Conservation (phyloP, 805 yeast species). For the Saturnispora kantuleensis region DNA sequence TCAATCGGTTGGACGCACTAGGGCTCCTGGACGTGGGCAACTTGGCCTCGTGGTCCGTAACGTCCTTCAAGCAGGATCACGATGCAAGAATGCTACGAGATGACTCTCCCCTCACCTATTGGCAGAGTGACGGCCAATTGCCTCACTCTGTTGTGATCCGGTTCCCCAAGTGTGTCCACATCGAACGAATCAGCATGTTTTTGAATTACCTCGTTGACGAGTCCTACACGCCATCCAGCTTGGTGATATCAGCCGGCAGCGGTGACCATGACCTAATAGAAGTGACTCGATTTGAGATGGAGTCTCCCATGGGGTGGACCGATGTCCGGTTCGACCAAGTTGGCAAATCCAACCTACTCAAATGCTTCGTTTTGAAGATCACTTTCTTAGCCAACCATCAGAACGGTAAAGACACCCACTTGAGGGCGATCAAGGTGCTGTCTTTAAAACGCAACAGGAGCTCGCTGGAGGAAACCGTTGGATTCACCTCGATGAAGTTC, state of each 20-base stretch:
- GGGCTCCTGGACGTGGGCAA: slow-evolving; percentile 70
- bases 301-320: slow-evolving; percentile 72
- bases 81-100: slow-evolving; percentile 67
- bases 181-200: slow-evolving; percentile 61
- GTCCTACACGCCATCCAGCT: slow-evolving; percentile 78
- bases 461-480: slow-evolving; percentile 16
- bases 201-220: slow-evolving; percentile 70
- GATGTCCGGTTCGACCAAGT: slow-evolving; percentile 49
- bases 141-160: slow-evolving; percentile 78
- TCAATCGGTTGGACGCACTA: slow-evolving; percentile 43
- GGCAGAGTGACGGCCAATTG: slow-evolving; percentile 94
- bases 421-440: slow-evolving; percentile 57
- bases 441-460: too few relatives aligned
- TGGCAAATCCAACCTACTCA: slow-evolving; percentile 45
- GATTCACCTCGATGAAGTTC: slow-evolving; percentile 26
- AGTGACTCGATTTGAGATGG: slow-evolving; percentile 48
- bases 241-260: slow-evolving; percentile 60
- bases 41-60: slow-evolving; percentile 75
- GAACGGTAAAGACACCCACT: slow-evolving; percentile 91
- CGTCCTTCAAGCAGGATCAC: slow-evolving; percentile 63
- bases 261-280: slow-evolving; percentile 71
- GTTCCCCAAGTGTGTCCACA: slow-evolving; percentile 65
- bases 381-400: slow-evolving; percentile 73
- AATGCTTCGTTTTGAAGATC: slow-evolving; percentile 57
- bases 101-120: slow-evolving; percentile 59